phyloP scores from a whole-genome alignment of 805 yeast species.

The Dipodascus albidus region DNA sequence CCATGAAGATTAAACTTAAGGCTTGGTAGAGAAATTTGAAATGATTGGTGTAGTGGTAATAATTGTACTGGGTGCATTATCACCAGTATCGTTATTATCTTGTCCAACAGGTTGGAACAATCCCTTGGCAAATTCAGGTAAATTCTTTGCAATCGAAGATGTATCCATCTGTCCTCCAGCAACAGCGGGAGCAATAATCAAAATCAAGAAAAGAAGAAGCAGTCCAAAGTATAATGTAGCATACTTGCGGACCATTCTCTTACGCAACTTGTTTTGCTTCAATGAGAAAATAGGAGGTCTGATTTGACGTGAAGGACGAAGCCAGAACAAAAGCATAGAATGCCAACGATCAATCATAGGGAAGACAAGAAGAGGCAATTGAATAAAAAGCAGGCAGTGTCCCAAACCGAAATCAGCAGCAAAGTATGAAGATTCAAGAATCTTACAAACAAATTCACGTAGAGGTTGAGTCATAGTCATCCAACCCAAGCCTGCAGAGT shows the following conservation, averaged over 20 bases:
- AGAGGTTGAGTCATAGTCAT: slow-evolving; percentile 92
- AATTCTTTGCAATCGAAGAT: slow-evolving; percentile 22
- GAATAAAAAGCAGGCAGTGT: slow-evolving; percentile 76
- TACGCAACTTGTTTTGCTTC: slow-evolving; percentile 91
- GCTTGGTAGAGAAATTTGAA: slow-evolving; percentile 47
- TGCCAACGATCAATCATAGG: slow-evolving; percentile 96
- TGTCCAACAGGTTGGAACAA: slow-evolving; percentile 83
- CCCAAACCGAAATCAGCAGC: slow-evolving; percentile 95
- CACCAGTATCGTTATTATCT: slow-evolving; percentile 66
- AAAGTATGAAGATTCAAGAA: slow-evolving; percentile 87
- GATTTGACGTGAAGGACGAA: slow-evolving; percentile 91
- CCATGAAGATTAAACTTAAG: slow-evolving; percentile 16
- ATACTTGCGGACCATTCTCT: slow-evolving; percentile 95
- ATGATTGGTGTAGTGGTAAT: slow-evolving; percentile 42
- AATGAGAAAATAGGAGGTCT: slow-evolving; percentile 96
- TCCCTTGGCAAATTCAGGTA: slow-evolving; percentile 37
- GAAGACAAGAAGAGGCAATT: slow-evolving; percentile 72
- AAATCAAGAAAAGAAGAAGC: slow-evolving; percentile 54
- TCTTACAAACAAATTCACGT: slow-evolving; percentile 91
- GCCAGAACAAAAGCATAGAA: slow-evolving; percentile 97
- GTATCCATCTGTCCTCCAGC: slow-evolving; percentile 50
- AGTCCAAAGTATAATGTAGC: slow-evolving; percentile 67
- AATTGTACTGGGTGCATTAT: slow-evolving; percentile 24
- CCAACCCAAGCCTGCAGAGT: slow-evolving; percentile 85
- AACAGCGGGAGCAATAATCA: slow-evolving; percentile 87